phyloP scores from a whole-genome alignment of 2,329 filamentous ascomycete genomes.

The Trichoderma cornu-damae region DNA sequence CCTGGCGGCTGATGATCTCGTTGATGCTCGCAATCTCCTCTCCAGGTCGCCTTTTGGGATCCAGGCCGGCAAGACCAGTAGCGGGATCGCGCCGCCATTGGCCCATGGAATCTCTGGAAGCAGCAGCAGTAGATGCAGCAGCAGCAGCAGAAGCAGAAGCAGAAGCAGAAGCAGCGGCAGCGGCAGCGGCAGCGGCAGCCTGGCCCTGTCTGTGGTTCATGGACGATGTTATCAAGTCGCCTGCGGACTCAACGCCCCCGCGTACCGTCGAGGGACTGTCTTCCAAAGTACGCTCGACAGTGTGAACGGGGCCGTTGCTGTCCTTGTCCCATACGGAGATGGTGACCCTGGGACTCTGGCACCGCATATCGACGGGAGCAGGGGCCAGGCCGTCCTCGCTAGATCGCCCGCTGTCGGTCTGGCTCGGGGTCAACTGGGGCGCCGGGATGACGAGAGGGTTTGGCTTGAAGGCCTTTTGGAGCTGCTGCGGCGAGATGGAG shows the following conservation, averaged over 20 bases:
- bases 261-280: slow-evolving; percentile 35
- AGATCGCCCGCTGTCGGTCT: slow-evolving; percentile 45
- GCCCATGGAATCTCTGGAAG: slow-evolving; percentile 38
- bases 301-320: slow-evolving; percentile 33
- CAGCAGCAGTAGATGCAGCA: background rate
- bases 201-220: slow-evolving; percentile 16
- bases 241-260: slow-evolving; percentile 35
- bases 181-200: background rate
- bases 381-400: slow-evolving; percentile 46
- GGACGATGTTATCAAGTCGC: slow-evolving; percentile 35
- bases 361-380: slow-evolving; percentile 38
- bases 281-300: slow-evolving; percentile 39
- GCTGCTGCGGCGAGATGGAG: slow-evolving; percentile 41
- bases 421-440: slow-evolving; percentile 45
- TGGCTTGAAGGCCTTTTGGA: slow-evolving; percentile 37
- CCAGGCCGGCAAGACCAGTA: slow-evolving; percentile 44
- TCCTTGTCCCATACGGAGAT: slow-evolving; percentile 53
- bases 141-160: background rate
- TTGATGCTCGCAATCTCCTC: slow-evolving; percentile 47
- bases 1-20: slow-evolving; percentile 40
- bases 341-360: slow-evolving; percentile 50
- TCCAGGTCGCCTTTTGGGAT: slow-evolving; percentile 41
- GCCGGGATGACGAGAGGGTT: slow-evolving; percentile 27
- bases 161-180: background rate
- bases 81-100: slow-evolving; percentile 37